Evolutionary conservation across 1,284 basidiomycete genomes (phyloP).

Genomic region (Malassezia furfur): DNA sequence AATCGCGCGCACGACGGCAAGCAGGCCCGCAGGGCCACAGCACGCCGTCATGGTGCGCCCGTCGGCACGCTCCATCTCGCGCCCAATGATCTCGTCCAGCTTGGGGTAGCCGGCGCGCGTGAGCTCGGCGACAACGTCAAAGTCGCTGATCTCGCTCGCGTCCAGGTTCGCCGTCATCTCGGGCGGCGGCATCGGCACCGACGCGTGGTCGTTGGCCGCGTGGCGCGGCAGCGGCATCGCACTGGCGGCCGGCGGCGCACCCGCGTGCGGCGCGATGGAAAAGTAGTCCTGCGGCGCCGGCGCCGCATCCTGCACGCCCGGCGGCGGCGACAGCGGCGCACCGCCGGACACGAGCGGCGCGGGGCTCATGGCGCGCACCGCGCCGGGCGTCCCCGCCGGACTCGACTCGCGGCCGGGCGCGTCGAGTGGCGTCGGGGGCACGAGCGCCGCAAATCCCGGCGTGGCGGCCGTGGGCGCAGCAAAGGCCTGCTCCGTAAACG

Average conservation of each 20-base stretch:
- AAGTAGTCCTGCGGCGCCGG: neutral
- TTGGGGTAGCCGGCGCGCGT: conserved; percentile 67
- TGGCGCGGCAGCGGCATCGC: neutral
- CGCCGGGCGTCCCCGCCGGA: neutral
- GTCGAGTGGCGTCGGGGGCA: neutral
- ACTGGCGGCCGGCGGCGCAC: neutral
- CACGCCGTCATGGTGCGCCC: conserved; percentile 63
- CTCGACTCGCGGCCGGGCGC: neutral
- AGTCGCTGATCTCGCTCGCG: conserved; percentile 60
- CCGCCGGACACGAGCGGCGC: neutral
- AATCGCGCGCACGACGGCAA: conserved; percentile 62
- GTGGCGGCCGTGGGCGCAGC: neutral
- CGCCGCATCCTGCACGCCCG: neutral
- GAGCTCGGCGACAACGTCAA: conserved; percentile 60
- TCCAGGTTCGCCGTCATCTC: conserved; percentile 52
- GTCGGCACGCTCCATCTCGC: conserved; percentile 57
- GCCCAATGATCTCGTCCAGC: conserved; percentile 58
- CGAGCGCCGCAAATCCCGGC: neutral
- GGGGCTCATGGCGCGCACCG: neutral
- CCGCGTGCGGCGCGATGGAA: neutral
- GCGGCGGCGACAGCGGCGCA: neutral
- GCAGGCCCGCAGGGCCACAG: conserved; percentile 68
- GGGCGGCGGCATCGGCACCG: neutral
- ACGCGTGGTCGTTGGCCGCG: neutral
- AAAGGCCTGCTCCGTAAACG: neutral